Percentiles rank a stretch among this genome's conserved stretches.
phyloP scores from a whole-genome alignment of 164 flowering plant genomes.

The Liriodendron chinense region DNA sequence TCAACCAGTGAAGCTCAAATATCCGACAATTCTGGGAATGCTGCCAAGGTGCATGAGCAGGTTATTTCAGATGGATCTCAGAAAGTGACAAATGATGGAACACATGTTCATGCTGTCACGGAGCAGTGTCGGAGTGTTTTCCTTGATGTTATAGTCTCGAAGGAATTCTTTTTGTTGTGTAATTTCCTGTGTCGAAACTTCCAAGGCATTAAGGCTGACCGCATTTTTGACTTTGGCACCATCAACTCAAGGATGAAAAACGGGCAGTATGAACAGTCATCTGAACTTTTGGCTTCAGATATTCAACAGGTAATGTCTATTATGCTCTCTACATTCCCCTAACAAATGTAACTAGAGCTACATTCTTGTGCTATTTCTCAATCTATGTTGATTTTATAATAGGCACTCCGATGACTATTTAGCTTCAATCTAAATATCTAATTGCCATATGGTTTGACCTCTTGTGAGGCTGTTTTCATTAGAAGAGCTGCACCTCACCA shows the following conservation, averaged over 20 bases:
- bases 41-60: slow-evolving; percentile 10
- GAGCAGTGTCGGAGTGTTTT: slow-evolving; percentile 49
- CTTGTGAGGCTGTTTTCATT: too few species aligned
- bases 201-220: slow-evolving; percentile 51
- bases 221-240: slow-evolving; percentile 39
- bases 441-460: too few species aligned
- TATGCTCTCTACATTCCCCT: too few species aligned
- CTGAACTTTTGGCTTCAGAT: slow-evolving; percentile 61
- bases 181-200: slow-evolving; percentile 63
- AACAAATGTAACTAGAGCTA: too few species aligned
- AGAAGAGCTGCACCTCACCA: too few species aligned
- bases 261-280: slow-evolving; percentile 61
- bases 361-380: too few species aligned
- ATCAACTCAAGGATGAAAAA: slow-evolving; percentile 63
- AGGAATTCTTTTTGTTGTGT: slow-evolving; percentile 57
- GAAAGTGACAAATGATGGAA: slow-evolving; percentile 16
- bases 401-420: too few species aligned
- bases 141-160: slow-evolving; percentile 42
- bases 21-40: slow-evolving; percentile 7
- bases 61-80: slow-evolving; percentile 20
- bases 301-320: slow-evolving; percentile 52
- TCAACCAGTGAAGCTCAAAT: slow-evolving; percentile 1
- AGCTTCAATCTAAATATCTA: too few species aligned
- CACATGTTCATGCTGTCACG: slow-evolving; percentile 20
- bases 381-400: too few species aligned